A percentile compares a stretch with the other conserved stretches of the same genome.
Evolutionary conservation across 2,329 filamentous ascomycete genomes (phyloP).

Genomic region (Arthrobotrys musiformis): DNA sequence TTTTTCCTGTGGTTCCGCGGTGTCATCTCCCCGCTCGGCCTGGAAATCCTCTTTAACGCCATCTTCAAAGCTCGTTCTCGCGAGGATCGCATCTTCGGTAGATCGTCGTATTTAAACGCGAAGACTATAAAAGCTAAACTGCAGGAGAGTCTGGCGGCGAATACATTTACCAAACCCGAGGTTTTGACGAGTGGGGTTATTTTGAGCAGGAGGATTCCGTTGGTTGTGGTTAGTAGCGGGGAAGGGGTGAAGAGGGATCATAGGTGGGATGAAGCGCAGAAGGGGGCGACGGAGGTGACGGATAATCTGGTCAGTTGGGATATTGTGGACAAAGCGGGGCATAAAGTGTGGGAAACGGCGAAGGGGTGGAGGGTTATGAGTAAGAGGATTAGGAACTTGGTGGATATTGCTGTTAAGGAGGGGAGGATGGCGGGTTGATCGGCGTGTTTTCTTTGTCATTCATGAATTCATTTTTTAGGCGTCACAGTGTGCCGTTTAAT

Average conservation of each 20-base stretch:
- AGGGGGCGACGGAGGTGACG: constrained; percentile 83
- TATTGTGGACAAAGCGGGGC: constrained; percentile 82
- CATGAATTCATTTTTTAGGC: neutral
- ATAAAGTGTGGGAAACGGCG: constrained; percentile 82
- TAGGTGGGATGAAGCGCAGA: constrained; percentile 84
- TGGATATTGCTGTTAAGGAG: constrained; percentile 61
- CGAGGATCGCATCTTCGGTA: constrained; percentile 85
- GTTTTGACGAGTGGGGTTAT: constrained; percentile 81
- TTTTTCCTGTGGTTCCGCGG: constrained; percentile 89
- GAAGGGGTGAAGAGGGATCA: constrained; percentile 73
- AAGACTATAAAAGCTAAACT: constrained; percentile 90
- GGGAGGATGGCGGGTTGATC: neutral
- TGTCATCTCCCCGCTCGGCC: constrained; percentile 83
- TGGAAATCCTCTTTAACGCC: constrained; percentile 82
- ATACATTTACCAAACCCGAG: constrained; percentile 84
- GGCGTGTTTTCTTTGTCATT: neutral
- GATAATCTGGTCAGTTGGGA: constrained; percentile 84
- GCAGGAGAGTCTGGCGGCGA: constrained; percentile 90
- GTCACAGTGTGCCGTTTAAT: too few species aligned
- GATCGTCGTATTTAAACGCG: constrained; percentile 79
- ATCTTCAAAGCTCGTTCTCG: constrained; percentile 82
- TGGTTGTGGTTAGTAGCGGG: constrained; percentile 86
- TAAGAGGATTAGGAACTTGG: constrained; percentile 77
- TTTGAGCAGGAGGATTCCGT: constrained; percentile 77
- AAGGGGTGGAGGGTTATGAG: constrained; percentile 81